phyloP scores from a whole-genome alignment of 805 yeast species.

The Candida ficus region DNA sequence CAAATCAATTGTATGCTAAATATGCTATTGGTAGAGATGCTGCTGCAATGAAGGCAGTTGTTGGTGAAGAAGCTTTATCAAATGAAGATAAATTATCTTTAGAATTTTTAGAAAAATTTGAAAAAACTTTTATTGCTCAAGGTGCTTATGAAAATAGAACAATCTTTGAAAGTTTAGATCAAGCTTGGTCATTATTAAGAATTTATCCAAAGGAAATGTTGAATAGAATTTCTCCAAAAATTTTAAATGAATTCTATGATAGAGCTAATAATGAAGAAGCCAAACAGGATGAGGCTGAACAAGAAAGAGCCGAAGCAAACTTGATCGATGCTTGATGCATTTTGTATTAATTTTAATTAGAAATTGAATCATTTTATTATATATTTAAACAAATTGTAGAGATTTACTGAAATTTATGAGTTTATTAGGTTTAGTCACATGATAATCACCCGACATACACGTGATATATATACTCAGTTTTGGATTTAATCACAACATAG shows the following conservation, averaged over 20 bases:
- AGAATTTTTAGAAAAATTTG: slow-evolving; percentile 97
- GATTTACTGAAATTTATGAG: no score
- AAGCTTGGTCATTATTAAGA: slow-evolving; percentile 97
- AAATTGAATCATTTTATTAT: no score
- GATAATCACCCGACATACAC: no score
- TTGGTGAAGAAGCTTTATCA: slow-evolving; percentile 98
- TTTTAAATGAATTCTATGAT: slow-evolving; percentile 91
- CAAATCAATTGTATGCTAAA: slow-evolving; percentile 97
- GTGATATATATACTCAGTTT: no score
- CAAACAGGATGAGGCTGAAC: slow-evolving; percentile 39
- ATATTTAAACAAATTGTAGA: no score
- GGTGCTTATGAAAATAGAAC: slow-evolving; percentile 97
- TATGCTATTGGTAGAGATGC: slow-evolving; percentile 99
- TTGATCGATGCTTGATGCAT: slow-evolving; percentile 30
- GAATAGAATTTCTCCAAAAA: slow-evolving; percentile 97
- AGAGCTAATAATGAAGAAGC: slow-evolving; percentile 67
- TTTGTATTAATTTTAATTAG: no score
- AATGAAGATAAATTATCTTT: slow-evolving; percentile 95
- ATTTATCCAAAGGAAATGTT: slow-evolving; percentile 98
- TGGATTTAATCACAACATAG: no score
- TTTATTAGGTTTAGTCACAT: no score
- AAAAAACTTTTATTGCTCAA: slow-evolving; percentile 90
- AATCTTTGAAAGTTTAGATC: slow-evolving; percentile 91
- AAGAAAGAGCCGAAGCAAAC: slow-evolving; percentile 28
- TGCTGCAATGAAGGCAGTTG: slow-evolving; percentile 99